Evolutionary conservation across 2,329 filamentous ascomycete species (phyloP).

Genomic region (Pseudomassariella vexata): DNA sequence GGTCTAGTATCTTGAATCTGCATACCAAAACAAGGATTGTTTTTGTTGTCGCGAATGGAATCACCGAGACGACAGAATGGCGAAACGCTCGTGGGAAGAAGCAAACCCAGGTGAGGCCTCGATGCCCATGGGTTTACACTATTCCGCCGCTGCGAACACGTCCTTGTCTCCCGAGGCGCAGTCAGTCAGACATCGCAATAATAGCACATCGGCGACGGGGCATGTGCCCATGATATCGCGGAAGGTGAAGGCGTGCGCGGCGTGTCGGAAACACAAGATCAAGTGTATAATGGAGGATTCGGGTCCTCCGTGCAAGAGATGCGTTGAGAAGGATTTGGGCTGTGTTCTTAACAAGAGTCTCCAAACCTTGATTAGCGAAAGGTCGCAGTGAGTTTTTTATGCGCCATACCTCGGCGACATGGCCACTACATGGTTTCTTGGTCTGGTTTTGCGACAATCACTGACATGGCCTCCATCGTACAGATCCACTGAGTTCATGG

Average conservation of each 20-base stretch:
- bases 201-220: constrained; percentile 1
- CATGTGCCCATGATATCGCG: constrained; percentile 11
- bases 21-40: too few species aligned
- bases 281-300: constrained; percentile 35
- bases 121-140: neutral
- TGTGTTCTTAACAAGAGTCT: constrained; percentile 35
- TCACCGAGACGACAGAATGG: constrained; percentile 5
- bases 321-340: constrained; percentile 27
- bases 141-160: neutral
- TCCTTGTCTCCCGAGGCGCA: neutral
- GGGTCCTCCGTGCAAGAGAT: constrained; percentile 31
- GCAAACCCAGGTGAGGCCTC: constrained; percentile 4
- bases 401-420: neutral
- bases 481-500: constrained; percentile 12
- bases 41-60: too few species aligned
- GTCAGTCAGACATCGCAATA: neutral
- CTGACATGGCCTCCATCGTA: constrained; percentile 4
- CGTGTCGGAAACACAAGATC: constrained; percentile 36
- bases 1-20: too few species aligned
- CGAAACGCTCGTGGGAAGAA: constrained; percentile 10
- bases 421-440: neutral
- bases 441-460: neutral
- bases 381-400: constrained; percentile 25
- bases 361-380: constrained; percentile 35
- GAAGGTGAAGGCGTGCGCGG: constrained; percentile 26